These are phyloP conservation scores for Corylus americana DNA, from an alignment of 306 rosid genomes.

Conservation along the genomic window DNA sequence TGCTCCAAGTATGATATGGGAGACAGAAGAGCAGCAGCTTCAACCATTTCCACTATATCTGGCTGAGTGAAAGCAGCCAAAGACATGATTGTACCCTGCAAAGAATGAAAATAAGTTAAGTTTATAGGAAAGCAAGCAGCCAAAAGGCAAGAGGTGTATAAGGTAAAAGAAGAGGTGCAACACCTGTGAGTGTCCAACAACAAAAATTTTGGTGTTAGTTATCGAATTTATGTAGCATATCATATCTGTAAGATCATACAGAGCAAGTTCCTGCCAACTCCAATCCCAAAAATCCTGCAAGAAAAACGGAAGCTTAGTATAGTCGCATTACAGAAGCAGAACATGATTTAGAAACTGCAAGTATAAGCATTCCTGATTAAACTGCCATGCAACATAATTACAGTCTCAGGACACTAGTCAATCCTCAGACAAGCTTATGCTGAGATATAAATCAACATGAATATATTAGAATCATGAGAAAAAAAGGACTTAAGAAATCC, in stretches of 20 bases:
- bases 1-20: constrained; percentile 88
- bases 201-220: constrained; percentile 60
- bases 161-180: constrained; percentile 28
- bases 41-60: constrained; percentile 68
- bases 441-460: not conserved
- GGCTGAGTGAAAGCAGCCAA: constrained; percentile 75
- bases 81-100: constrained; percentile 83
- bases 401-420: not conserved
- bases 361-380: constrained; percentile 4
- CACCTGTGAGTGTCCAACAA: constrained; percentile 97
- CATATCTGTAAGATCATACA: constrained; percentile 74
- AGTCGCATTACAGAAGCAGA: constrained; percentile 21
- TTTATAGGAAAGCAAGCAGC: constrained; percentile 13
- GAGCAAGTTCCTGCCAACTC: constrained; percentile 93
- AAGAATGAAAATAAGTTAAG: constrained; percentile 24
- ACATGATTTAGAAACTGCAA: constrained; percentile 5
- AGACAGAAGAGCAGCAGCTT: constrained; percentile 83
- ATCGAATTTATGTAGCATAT: constrained; percentile 52
- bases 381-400: not conserved
- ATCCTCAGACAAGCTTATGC: not conserved
- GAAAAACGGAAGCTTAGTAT: constrained; percentile 22
- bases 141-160: constrained; percentile 13
- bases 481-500: not conserved
- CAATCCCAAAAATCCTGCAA: constrained; percentile 91
- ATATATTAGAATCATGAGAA: constrained; percentile 15